Percentiles rank a stretch among this genome's conserved stretches.
These are phyloP conservation scores for Termitomyces sp. DNA, from an alignment of 768 basidiomycete species.

Conservation along the genomic window DNA sequence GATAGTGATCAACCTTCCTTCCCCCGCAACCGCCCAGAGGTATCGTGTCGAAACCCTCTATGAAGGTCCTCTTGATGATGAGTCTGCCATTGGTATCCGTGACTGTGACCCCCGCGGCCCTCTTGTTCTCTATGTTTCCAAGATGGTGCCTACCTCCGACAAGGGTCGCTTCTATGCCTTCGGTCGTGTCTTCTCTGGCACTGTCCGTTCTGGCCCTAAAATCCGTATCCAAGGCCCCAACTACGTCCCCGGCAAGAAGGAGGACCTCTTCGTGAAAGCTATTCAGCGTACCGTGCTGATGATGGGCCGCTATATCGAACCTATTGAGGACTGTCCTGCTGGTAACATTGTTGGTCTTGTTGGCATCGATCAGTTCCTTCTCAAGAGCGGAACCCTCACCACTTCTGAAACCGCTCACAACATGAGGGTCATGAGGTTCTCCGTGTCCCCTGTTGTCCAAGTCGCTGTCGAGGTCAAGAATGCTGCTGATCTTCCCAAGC, in stretches of 20 bases:
- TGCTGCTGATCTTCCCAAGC: slow-evolving; percentile 96
- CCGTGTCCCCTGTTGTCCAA: slow-evolving; percentile 98
- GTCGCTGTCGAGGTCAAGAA: slow-evolving; percentile 99
- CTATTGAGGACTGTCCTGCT: slow-evolving; percentile 98
- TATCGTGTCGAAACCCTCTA: slow-evolving; percentile 99
- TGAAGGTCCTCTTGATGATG: slow-evolving; percentile 99
- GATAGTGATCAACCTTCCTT: slow-evolving; percentile 99
- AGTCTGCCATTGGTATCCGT: slow-evolving; percentile 96
- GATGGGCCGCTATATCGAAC: slow-evolving; percentile 99
- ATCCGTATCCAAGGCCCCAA: slow-evolving; percentile 99
- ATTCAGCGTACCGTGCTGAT: slow-evolving; percentile 98
- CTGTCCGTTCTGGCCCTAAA: slow-evolving; percentile 95
- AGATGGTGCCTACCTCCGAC: slow-evolving; percentile 99
- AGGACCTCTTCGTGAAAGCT: slow-evolving; percentile 95
- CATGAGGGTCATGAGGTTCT: slow-evolving; percentile 99
- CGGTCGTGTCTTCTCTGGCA: slow-evolving; percentile 99
- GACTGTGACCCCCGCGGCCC: slow-evolving; percentile 97
- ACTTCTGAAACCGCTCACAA: slow-evolving; percentile 99
- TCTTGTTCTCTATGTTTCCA: slow-evolving; percentile 96
- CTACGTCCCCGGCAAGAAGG: slow-evolving; percentile 98
- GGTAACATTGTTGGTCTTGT: slow-evolving; percentile 99
- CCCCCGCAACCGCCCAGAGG: slow-evolving; percentile 92
- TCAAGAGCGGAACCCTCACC: slow-evolving; percentile 98
- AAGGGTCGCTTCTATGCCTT: slow-evolving; percentile 99
- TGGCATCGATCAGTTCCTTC: slow-evolving; percentile 99